A percentile compares a stretch with the other conserved stretches of the same genome.
Evolutionary conservation across 345 rosid species (phyloP).

Genomic region (Mangifera indica): DNA sequence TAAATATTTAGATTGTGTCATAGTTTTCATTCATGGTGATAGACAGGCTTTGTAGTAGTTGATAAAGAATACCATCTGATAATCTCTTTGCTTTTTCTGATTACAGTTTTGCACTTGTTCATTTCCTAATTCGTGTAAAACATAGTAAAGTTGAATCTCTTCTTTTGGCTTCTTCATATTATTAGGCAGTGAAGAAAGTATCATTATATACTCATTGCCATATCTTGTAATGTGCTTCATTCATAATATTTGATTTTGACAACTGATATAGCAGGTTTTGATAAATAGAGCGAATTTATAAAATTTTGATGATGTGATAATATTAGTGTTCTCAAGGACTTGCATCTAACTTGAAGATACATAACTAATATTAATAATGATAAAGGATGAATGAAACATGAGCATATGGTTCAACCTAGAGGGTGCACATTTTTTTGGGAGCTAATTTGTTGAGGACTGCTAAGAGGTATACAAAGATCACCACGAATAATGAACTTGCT

Average conservation of each 20-base stretch:
- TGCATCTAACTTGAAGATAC: not conserved
- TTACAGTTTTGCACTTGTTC: not conserved
- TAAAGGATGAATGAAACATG: not conserved
- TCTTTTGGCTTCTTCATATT: conserved; percentile 1
- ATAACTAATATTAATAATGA: not conserved
- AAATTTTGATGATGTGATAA: not conserved
- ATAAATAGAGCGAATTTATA: not conserved
- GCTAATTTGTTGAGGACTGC: too few species aligned
- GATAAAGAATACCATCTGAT: not conserved
- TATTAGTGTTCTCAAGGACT: not conserved
- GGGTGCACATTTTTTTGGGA: not conserved
- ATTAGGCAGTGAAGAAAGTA: not conserved
- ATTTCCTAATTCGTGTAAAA: not conserved
- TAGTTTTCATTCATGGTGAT: not conserved
- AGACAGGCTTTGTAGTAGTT: not conserved
- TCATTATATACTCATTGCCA: not conserved
- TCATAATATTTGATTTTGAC: not conserved
- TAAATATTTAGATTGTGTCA: not conserved
- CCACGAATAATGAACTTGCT: too few species aligned
- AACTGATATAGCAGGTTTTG: not conserved
- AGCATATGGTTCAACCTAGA: not conserved
- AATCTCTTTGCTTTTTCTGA: not conserved
- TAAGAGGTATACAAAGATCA: too few species aligned
- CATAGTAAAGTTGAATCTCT: not conserved
- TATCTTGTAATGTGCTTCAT: not conserved